Evolutionary conservation across 2,329 filamentous ascomycete genomes (phyloP).

Genomic region (Rutstroemia sp.): DNA sequence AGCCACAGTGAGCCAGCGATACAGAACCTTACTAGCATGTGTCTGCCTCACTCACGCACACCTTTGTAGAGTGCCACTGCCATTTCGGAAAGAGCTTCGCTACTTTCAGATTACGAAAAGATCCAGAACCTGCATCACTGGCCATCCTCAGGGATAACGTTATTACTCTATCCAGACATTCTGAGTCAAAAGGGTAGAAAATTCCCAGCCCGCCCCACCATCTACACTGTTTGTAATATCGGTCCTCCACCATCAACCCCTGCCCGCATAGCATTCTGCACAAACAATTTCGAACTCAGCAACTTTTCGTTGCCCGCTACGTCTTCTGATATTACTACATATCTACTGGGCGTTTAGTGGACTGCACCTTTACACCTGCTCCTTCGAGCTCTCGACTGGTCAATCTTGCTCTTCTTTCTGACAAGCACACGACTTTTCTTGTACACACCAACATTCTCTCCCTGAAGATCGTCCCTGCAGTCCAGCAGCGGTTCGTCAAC

Average conservation of each 20-base stretch:
- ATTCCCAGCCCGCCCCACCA: conserved; percentile 9
- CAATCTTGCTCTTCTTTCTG: conserved; percentile 14
- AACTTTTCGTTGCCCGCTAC: conserved; percentile 15
- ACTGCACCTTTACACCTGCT: conserved; percentile 6
- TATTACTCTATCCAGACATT: conserved; percentile 6
- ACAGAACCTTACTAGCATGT: conserved; percentile 5
- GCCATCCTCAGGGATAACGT: not conserved
- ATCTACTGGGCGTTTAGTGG: conserved; percentile 13
- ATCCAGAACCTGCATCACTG: not conserved
- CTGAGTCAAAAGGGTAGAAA: conserved; percentile 2
- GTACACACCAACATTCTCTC: conserved; percentile 12
- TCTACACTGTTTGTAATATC: conserved; percentile 15
- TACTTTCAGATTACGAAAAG: not conserved
- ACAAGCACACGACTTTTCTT: conserved; percentile 16
- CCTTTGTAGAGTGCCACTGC: conserved; percentile 22
- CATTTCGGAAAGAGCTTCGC: conserved; percentile 20
- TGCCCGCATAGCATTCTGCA: conserved; percentile 1
- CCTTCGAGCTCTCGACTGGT: conserved; percentile 12
- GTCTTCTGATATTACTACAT: conserved; percentile 11
- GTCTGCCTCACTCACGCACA: conserved; percentile 14
- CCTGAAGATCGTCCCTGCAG: conserved; percentile 23
- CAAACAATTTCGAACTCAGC: conserved; percentile 7
- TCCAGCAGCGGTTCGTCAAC: conserved; percentile 15
- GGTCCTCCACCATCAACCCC: conserved; percentile 7
- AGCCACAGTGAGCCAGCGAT: conserved; percentile 10